phyloP scores from a whole-genome alignment of 805 yeast genomes.

The Starmerella vitae region DNA sequence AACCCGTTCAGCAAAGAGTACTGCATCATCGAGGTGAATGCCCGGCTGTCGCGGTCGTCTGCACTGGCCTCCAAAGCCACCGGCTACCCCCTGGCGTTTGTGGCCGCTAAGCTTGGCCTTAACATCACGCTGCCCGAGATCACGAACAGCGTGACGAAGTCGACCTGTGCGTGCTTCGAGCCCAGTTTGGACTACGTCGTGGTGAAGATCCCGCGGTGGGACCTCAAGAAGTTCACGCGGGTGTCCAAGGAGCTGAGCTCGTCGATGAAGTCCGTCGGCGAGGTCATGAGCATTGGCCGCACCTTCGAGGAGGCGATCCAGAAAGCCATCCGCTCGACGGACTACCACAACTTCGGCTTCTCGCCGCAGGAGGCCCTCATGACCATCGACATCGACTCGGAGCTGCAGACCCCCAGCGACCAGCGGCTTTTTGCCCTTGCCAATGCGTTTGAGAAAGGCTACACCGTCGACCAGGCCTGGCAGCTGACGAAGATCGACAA shows the following conservation, averaged over 20 bases:
- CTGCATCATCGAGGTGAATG: constrained; percentile 95
- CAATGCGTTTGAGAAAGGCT: constrained; percentile 86
- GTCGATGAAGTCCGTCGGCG: constrained; percentile 97
- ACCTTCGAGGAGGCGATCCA: constrained; percentile 95
- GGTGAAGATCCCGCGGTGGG: constrained; percentile 98
- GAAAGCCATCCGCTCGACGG: constrained; percentile 86
- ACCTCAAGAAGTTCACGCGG: constrained; percentile 84
- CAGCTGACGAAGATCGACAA: constrained; percentile 85
- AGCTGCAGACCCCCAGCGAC: constrained; percentile 93
- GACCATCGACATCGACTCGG: constrained; percentile 85
- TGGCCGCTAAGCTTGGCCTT: constrained; percentile 93
- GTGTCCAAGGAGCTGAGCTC: constrained; percentile 84
- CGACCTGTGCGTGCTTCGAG: constrained; percentile 92
- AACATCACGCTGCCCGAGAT: constrained; percentile 91
- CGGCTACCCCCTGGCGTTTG: constrained; percentile 95
- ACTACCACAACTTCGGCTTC: constrained; percentile 92
- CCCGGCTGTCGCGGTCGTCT: constrained; percentile 90
- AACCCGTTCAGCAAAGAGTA: constrained; percentile 93
- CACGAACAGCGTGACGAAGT: constrained; percentile 91
- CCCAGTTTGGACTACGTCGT: constrained; percentile 95
- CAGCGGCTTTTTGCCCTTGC: constrained; percentile 94
- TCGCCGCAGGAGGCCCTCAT: constrained; percentile 50
- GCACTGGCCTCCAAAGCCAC: constrained; percentile 98
- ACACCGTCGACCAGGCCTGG: constrained; percentile 83
- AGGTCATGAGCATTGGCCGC: constrained; percentile 98